phyloP scores from a whole-genome alignment of 345 rosid species.

The Kandelia obovata region DNA sequence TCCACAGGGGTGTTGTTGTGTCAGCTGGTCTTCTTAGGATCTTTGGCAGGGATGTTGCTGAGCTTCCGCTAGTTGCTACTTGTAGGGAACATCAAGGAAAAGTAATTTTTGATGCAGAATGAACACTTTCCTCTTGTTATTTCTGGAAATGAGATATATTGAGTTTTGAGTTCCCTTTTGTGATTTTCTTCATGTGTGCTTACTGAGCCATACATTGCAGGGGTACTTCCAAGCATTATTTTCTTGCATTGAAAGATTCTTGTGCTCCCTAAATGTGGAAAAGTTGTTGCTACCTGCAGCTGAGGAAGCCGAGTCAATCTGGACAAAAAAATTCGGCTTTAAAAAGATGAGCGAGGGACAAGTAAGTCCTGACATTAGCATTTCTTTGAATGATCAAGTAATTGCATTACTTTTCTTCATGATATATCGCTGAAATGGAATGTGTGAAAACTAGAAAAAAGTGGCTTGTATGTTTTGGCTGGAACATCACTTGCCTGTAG shows the following conservation, averaged over 20 bases:
- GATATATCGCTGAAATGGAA: not conserved
- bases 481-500: not conserved
- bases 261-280: slow-evolving; percentile 67
- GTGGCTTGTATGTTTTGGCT: not conserved
- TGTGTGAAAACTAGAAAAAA: not conserved
- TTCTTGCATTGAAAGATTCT: slow-evolving; percentile 73
- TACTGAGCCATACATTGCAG: slow-evolving; percentile 32
- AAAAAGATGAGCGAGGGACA: slow-evolving; percentile 62
- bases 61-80: slow-evolving; percentile 97
- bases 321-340: slow-evolving; percentile 91
- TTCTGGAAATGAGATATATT: not conserved
- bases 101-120: slow-evolving; percentile 34
- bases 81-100: slow-evolving; percentile 84
- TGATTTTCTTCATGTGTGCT: not conserved
- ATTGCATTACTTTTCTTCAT: not conserved
- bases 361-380: slow-evolving; percentile 39
- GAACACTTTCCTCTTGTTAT: not conserved
- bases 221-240: slow-evolving; percentile 90
- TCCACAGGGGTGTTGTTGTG: slow-evolving; percentile 71
- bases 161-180: too few relatives aligned
- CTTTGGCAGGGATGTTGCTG: slow-evolving; percentile 88
- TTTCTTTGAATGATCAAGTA: not conserved
- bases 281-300: slow-evolving; percentile 96
- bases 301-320: slow-evolving; percentile 88
- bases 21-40: slow-evolving; percentile 95